Conservation (phyloP, 1,139 yeast species). For the Blastobotrys indianensis region DNA sequence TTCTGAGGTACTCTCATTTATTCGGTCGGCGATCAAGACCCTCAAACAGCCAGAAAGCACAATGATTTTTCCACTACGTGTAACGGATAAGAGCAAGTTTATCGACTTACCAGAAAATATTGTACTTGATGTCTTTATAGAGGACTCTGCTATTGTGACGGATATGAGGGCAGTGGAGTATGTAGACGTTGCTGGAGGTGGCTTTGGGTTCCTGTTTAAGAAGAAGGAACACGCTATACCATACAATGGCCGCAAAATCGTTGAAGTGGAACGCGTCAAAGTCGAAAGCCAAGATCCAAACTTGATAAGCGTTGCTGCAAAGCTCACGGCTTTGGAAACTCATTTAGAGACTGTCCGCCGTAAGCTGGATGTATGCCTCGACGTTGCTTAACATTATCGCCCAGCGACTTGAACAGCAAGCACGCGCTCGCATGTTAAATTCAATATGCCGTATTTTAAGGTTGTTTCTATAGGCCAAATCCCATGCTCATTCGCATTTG, state of each 20-base stretch:
- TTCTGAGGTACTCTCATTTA: constrained; percentile 14
- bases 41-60: constrained; percentile 20
- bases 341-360: constrained; percentile 23
- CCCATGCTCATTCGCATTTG: constrained; percentile 23
- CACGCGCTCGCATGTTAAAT: no score
- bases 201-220: constrained; percentile 11
- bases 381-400: neutral
- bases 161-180: constrained; percentile 25
- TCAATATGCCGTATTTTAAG: no score
- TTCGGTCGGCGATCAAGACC: constrained; percentile 21
- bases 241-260: constrained; percentile 36
- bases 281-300: constrained; percentile 44
- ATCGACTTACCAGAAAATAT: constrained; percentile 17
- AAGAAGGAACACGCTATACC: constrained; percentile 22
- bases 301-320: constrained; percentile 40
- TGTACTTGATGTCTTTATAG: constrained; percentile 25
- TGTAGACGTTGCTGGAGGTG: constrained; percentile 4
- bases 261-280: constrained; percentile 38
- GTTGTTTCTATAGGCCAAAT: constrained; percentile 4
- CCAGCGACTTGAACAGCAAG: no score
- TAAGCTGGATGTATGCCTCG: constrained; percentile 19
- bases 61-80: constrained; percentile 20
- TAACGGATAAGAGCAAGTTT: constrained; percentile 15
- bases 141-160: constrained; percentile 25
- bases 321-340: constrained; percentile 30